phyloP scores from a whole-genome alignment of 1,139 yeast species.

The Casaregolazyma lundiana region DNA sequence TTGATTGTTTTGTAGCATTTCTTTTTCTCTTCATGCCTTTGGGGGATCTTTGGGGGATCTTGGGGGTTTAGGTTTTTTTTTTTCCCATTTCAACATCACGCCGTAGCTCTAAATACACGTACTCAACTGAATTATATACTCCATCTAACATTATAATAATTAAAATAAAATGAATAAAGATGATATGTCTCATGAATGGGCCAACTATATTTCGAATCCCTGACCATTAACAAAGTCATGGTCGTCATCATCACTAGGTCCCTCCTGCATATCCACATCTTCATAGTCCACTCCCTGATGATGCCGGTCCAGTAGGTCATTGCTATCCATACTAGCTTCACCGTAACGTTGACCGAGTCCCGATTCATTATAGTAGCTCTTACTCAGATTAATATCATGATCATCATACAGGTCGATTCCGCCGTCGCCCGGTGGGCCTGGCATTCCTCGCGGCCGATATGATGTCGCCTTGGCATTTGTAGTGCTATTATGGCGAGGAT shows the following conservation, averaged over 20 bases:
- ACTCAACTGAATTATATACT: conserved; percentile 2
- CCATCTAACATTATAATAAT: background rate
- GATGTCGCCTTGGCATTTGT: conserved; percentile 5
- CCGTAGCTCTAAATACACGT: too few relatives aligned
- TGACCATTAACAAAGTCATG: conserved; percentile 89
- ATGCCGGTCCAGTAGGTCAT: conserved; percentile 40
- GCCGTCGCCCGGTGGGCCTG: conserved; percentile 25
- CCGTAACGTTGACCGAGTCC: conserved; percentile 18
- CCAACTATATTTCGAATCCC: conserved; percentile 60
- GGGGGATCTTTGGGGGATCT: too few relatives aligned
- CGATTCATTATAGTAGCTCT: conserved; percentile 28
- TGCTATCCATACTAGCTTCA: conserved; percentile 10
- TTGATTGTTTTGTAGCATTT: background rate
- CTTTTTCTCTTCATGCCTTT: too few relatives aligned
- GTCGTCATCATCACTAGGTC: conserved; percentile 54
- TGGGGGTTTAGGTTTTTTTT: too few relatives aligned
- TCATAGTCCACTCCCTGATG: conserved; percentile 61
- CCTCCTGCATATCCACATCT: conserved; percentile 70
- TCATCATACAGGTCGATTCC: conserved; percentile 37
- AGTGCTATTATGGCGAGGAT: conserved; percentile 40
- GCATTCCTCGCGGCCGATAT: conserved; percentile 13
- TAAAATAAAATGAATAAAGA: background rate
- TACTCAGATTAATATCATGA: conserved; percentile 33
- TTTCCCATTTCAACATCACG: too few relatives aligned
- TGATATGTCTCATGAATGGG: too few relatives aligned